These are phyloP conservation scores for Pseudoneurospora amorphoporcata DNA, from an alignment of 495 filamentous ascomycete genomes.

Conservation along the genomic window DNA sequence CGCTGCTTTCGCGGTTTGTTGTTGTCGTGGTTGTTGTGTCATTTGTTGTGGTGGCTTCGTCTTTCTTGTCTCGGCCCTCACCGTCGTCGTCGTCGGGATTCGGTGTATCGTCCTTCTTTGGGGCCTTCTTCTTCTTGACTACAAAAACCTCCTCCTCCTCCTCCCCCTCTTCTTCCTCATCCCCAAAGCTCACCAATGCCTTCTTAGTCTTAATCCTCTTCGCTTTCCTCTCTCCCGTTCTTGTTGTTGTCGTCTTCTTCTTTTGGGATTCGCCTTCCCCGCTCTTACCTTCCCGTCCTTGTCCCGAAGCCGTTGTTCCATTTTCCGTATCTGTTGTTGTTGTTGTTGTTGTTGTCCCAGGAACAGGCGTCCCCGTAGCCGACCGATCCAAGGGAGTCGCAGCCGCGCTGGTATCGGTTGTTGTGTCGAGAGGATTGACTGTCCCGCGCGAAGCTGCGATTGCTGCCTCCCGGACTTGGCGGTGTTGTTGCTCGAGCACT, in stretches of 20 bases:
- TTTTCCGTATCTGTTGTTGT: not conserved
- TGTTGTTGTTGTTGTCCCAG: not conserved
- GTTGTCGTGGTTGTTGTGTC: conserved; percentile 37
- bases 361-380: conserved; percentile 25
- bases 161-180: conserved; percentile 25
- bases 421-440: not conserved
- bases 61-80: conserved; percentile 17
- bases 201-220: conserved; percentile 13
- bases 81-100: conserved; percentile 18
- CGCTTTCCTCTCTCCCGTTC: not conserved
- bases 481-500: conserved; percentile 80
- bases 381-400: conserved; percentile 29
- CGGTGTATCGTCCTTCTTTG: not conserved
- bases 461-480: conserved; percentile 61
- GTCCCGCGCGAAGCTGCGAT: conserved; percentile 29
- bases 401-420: conserved; percentile 7
- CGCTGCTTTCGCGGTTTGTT: conserved; percentile 5
- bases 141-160: conserved; percentile 6
- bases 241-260: conserved; percentile 29
- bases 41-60: conserved; percentile 5
- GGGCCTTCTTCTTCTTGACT: conserved; percentile 35
- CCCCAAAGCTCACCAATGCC: conserved; percentile 34
- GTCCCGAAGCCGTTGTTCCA: not conserved
- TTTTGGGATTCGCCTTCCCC: conserved; percentile 37
- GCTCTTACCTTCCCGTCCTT: conserved; percentile 20